Conservation (phyloP, 2,329 filamentous ascomycete species). For the Trichoderma polysporum region DNA sequence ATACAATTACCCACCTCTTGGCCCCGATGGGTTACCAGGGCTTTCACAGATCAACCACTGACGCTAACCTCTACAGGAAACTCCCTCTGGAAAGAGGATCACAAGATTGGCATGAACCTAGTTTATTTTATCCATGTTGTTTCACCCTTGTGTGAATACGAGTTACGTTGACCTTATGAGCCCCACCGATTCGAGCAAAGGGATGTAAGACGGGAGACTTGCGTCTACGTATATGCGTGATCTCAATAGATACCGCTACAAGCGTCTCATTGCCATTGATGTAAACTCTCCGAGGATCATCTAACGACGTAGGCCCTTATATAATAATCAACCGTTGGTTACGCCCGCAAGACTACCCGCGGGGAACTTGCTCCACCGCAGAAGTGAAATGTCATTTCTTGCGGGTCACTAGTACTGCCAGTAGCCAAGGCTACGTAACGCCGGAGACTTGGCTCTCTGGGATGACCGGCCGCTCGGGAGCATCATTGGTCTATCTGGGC, state of each 20-base stretch:
- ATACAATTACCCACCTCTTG: no score
- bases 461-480: not conserved
- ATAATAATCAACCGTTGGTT: not conserved
- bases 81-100: no score
- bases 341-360: not conserved
- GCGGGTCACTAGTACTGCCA: not conserved
- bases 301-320: not conserved
- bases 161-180: no score
- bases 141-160: no score
- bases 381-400: constrained; percentile 4
- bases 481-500: not conserved
- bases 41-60: no score
- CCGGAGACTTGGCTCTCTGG: constrained; percentile 12
- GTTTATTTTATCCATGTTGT: no score
- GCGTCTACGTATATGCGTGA: not conserved
- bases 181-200: no score
- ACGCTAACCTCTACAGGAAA: no score
- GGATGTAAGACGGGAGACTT: no score
- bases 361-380: not conserved
- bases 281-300: not conserved
- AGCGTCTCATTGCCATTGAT: not conserved
- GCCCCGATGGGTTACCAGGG: no score
- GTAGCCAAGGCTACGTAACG: not conserved
- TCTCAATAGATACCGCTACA: not conserved
- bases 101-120: no score